phyloP scores from a whole-genome alignment of 257 asterid genomes.

The Jaltomata sinuosa region DNA sequence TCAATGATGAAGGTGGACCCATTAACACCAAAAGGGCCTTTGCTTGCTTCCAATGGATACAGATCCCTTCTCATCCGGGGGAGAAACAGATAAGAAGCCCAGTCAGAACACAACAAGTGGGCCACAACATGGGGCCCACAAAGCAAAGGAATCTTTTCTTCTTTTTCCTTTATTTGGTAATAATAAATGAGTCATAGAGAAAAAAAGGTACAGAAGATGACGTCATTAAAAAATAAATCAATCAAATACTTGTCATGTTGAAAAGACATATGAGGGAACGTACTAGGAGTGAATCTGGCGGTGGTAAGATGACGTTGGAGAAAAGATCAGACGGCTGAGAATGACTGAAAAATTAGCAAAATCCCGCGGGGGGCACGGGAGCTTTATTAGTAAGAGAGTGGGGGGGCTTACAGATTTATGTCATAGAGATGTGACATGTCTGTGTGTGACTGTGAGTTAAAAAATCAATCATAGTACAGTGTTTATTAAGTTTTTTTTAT shows the following conservation, averaged over 20 bases:
- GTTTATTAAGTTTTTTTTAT: neutral
- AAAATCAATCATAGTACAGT: neutral
- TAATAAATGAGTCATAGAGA: neutral
- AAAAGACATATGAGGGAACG: conserved; percentile 7
- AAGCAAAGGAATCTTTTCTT: neutral
- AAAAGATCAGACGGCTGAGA: conserved; percentile 17
- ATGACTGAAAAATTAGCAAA: conserved; percentile 7
- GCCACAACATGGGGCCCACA: neutral
- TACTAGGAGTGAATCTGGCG: neutral
- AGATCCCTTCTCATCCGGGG: neutral
- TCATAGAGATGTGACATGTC: neutral
- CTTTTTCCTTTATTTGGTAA: neutral
- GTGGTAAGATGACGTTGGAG: conserved; percentile 12
- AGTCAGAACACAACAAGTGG: neutral
- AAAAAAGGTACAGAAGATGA: neutral
- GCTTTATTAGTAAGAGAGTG: conserved; percentile 3
- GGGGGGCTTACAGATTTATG: neutral
- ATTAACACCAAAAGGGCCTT: neutral
- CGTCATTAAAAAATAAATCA: neutral
- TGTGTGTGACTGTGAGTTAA: neutral
- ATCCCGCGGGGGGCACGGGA: conserved; percentile 80
- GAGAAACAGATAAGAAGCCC: neutral
- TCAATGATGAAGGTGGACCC: neutral
- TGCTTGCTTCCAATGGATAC: neutral
- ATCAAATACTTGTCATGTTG: neutral